Base-by-base conservation (phyloP, 805 yeast species). In the Metschnikowia drakensbergensis region DNA sequence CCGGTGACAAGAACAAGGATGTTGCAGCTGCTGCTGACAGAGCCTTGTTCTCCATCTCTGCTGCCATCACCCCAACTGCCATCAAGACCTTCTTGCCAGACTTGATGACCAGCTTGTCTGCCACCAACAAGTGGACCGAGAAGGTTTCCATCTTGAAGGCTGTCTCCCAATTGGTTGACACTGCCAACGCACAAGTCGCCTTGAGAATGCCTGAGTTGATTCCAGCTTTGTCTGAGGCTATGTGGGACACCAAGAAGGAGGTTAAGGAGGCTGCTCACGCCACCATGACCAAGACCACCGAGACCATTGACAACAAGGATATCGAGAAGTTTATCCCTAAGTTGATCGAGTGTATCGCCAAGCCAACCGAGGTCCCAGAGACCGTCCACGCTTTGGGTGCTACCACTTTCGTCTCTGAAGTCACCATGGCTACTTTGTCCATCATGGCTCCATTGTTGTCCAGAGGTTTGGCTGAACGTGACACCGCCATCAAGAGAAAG, bases 401-500 rank as follows among this genome's bases (percentile, higher is more conserved):
- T 68, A 94, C 99, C 66, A 94, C 99, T 69, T 94, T 94, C 73
- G 99, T 94, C 65, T 90, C 97, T 66, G 99, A 94, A 82, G 99
- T 94, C 67, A 95, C 99, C 75, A 91, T 95, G 79, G 98, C 98
- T 66, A 95, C 99, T 66, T 83, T 94, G 69, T 91, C 99, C 73
- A 92, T 94, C 80, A 94, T 94, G 99, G 97, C 90, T 61, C 99
- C 99, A 72, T 83, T 94, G 71, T 83, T 94, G 74, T 83, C 96
- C 64, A 92, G 99, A 87, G 99, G 99, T 92, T 84, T 94, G 72
- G 95, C 96, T 69, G 99, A 94, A 83, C 94, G 99, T 83, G 99
- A 94, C 69, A 94, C 99, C 63, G 81, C 97, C 65, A 94, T 94
- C 83, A 94, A 94, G 88, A 91, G 99, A 84, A 94, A 94, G 83